A percentile compares a stretch with the other conserved stretches of the same genome.
phyloP scores from a whole-genome alignment of 2,329 filamentous ascomycete genomes.

The Saccharata proteae region DNA sequence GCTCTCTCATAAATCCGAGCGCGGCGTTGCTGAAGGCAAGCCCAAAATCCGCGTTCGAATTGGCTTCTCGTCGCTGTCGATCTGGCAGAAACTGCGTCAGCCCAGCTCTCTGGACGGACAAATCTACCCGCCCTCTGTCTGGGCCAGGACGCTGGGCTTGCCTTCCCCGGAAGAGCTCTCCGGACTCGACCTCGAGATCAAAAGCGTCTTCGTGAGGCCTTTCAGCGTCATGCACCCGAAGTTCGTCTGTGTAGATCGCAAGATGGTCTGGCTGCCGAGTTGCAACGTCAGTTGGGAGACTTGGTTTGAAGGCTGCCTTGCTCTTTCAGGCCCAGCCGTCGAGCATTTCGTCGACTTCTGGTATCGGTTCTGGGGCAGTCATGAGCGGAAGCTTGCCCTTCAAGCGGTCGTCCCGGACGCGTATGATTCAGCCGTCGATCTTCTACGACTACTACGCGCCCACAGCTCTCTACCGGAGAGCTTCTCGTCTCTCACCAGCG shows the following conservation, averaged over 20 bases:
- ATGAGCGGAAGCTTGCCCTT: slow-evolving; percentile 10
- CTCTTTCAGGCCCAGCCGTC: slow-evolving; percentile 51
- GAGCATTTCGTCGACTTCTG: slow-evolving; percentile 55
- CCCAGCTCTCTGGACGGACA: slow-evolving; percentile 51
- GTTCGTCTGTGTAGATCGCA: slow-evolving; percentile 61
- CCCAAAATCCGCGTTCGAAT: slow-evolving; percentile 51
- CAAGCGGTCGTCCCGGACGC: slow-evolving; percentile 1
- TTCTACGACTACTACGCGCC: no score
- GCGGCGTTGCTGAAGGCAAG: slow-evolving; percentile 19
- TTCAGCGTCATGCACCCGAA: slow-evolving; percentile 86
- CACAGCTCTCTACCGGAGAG: slow-evolving; percentile 1
- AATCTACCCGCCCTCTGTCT: slow-evolving; percentile 46
- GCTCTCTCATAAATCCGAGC: slow-evolving; percentile 41
- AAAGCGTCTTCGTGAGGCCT: slow-evolving; percentile 67
- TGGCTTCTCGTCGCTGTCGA: slow-evolving; percentile 62
- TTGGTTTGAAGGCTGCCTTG: slow-evolving; percentile 74
- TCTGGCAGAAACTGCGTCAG: slow-evolving; percentile 65
- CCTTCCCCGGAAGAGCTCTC: slow-evolving; percentile 42
- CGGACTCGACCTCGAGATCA: slow-evolving; percentile 57
- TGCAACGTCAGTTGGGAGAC: slow-evolving; percentile 79
- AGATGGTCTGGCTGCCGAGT: slow-evolving; percentile 57
- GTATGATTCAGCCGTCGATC: background rate
- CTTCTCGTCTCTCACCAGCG: slow-evolving; percentile 3
- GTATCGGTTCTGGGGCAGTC: slow-evolving; percentile 50
- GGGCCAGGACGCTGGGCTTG: slow-evolving; percentile 51